Evolutionary conservation across 768 basidiomycete species (phyloP).

Genomic region (Cytidiella melzeri): DNA sequence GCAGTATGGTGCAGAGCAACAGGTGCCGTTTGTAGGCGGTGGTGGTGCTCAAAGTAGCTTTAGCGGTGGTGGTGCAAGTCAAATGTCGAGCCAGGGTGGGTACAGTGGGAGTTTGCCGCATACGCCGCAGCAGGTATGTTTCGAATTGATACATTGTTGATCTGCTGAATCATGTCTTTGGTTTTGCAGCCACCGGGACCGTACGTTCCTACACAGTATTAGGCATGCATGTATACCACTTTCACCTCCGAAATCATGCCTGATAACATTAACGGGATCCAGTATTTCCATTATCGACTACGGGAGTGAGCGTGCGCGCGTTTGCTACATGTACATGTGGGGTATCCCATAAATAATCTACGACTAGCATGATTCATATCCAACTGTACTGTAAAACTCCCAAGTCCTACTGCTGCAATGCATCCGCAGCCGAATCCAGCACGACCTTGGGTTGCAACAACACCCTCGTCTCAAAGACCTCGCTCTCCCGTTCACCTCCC

Average conservation of each 20-base stretch:
- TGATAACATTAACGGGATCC: no score
- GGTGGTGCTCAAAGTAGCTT: no score
- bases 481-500: constrained; percentile 26
- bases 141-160: no score
- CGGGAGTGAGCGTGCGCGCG: no score
- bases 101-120: neutral
- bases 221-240: neutral
- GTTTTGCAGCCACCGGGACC: no score
- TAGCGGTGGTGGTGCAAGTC: neutral
- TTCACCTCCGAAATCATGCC: neutral
- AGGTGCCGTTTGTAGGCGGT: neutral
- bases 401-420: no score
- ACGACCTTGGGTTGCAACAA: constrained; percentile 72
- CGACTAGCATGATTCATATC: no score
- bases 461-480: constrained; percentile 48
- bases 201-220: neutral
- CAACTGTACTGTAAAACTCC: no score
- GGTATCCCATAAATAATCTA: no score
- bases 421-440: constrained; percentile 59
- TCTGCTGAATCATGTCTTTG: no score
- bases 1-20: neutral
- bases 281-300: no score
- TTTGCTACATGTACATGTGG: no score
- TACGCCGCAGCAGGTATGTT: neutral
- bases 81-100: neutral